Evolutionary conservation across 306 rosid genomes (phyloP), one percentile per base, ranked within the genome.

Genomic region (Boehmeria nivea): DNA sequence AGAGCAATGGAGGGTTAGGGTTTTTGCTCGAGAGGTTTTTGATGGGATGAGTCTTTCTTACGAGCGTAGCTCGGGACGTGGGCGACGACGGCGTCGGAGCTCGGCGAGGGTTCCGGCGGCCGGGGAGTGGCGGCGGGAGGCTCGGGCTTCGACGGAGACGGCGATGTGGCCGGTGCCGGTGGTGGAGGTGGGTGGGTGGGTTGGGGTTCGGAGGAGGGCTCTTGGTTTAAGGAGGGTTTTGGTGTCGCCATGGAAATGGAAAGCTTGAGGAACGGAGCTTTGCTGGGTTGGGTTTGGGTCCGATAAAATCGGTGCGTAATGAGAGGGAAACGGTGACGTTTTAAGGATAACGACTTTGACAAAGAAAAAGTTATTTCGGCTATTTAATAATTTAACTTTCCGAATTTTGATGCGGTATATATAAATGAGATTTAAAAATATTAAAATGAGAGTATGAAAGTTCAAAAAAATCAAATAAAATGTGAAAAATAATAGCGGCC

Each of bases 1-100:
- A 23, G n/a, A 24, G 0, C 7, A 43, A 34, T 31, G 21, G 13
- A n/a, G 34, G 36, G 6, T 28, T 36, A 19, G 36, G 22, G 48
- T 12, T 44, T 6, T 0, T 22, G 13, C 6, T 20, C 2, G n/a
- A 7, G 24, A 24, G 26, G 34, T 13, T 20, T 13, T 38, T 12
- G 51, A 43, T 26, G 28, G 33, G 31, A 0, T 18, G 6, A 2
- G 17, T 51, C 80, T 62, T 24, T 45, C 80, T 63, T 65, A 72
- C 81, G 46, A 54, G 98, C 83, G 71, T 90, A 79, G 78, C 87
- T 78, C 28, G 98, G 95, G 58, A 84, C 73, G 12, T 36, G 72
- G 69, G 73, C 60, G 49, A 68, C 40, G 57, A 43, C 64, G 2
- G 70, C 64, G 0, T 80, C 81, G 60, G 66, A 12, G 40, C 16